A percentile compares a stretch with the other conserved stretches of the same genome.
phyloP scores from a whole-genome alignment of 1,284 basidiomycete genomes.

The Moesziomyces parantarcticus region DNA sequence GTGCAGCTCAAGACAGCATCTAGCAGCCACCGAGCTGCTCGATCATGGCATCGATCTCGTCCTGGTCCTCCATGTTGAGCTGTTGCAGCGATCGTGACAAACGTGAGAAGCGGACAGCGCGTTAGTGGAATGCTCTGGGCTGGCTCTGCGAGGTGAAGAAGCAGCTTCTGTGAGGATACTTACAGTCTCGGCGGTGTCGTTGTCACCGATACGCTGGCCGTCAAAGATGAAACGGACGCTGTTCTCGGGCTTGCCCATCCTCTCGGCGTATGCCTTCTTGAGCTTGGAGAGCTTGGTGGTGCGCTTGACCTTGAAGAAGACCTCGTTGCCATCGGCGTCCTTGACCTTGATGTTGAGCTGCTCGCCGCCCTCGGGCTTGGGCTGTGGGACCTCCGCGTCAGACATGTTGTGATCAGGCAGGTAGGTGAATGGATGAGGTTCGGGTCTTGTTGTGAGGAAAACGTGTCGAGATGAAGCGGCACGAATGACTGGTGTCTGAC shows the following conservation, averaged over 20 bases:
- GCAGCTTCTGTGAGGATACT: slow-evolving; percentile 22
- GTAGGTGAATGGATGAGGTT: background rate
- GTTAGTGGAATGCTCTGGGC: too few relatives aligned
- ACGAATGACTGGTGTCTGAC: background rate
- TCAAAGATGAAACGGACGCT: slow-evolving; percentile 67
- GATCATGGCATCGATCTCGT: slow-evolving; percentile 67
- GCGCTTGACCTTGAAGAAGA: slow-evolving; percentile 98
- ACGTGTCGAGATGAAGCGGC: background rate
- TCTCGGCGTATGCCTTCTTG: slow-evolving; percentile 89
- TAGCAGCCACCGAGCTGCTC: slow-evolving; percentile 64
- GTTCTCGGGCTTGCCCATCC: slow-evolving; percentile 79
- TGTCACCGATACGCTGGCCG: slow-evolving; percentile 64
- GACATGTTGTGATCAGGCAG: slow-evolving; percentile 41
- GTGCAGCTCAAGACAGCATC: background rate
- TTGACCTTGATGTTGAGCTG: slow-evolving; percentile 68
- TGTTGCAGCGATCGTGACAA: slow-evolving; percentile 12
- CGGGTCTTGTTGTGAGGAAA: background rate
- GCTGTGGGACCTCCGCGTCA: slow-evolving; percentile 53
- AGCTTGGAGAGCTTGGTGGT: slow-evolving; percentile 93
- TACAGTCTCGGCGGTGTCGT: slow-evolving; percentile 66
- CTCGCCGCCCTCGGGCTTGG: slow-evolving; percentile 64
- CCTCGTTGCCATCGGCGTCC: slow-evolving; percentile 78
- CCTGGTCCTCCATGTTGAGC: slow-evolving; percentile 66
- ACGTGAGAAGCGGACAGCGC: too few relatives aligned
- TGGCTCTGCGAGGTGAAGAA: background rate